Base-by-base conservation (phyloP, 345 rosid genomes). In the Carallia brachiata region DNA sequence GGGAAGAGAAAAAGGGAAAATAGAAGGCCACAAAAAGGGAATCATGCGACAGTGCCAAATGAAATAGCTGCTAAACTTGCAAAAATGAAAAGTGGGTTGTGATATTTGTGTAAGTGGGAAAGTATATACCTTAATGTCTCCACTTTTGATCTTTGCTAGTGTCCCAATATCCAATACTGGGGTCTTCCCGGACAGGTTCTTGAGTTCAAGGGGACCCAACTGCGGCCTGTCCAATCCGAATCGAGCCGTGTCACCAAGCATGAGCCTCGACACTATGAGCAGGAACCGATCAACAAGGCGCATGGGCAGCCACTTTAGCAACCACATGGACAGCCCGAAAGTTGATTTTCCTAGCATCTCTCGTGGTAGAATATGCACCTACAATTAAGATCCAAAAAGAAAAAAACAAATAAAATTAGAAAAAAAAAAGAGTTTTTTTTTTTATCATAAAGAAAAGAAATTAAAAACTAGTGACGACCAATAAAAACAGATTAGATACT, bases 321-420 rank as follows among this genome's bases (percentile, higher is more conserved):
- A 57, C 77, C 85, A 86, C 84, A 87, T 88, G 52, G 92, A 84
- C 67, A 91, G 27, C 57, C 89, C 94, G 50, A 93, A 93, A 58
- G 97, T 93, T 36, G 98, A 91, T 63, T 77, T 72, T 28, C 97
- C 94, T n/a, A 93, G 78, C 85, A 93, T 88, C 84, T 91, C 89
- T 75, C 87, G 97, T 16, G 97, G 98, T 81, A 93, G 81, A 67
- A 93, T 87, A 82, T 93, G 98, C 76, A 93, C 88, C 97, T 93
- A 50, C n/a, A 69, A 28, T 18, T 13, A 44, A 67, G 23, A 17
- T 37, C 6, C 18, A 28, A 10, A 52, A 62, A 7, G 15, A 16
- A 4, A 23, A 32, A 4, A 36, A 15, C 17, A 50, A 54, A 48
- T 63, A 60, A 60, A 73, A 79, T 61, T 68, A 58, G 56, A 53